These are phyloP conservation scores for Monosporascus sp. DNA, from an alignment of 2,329 filamentous ascomycete species.

Conservation along the genomic window DNA sequence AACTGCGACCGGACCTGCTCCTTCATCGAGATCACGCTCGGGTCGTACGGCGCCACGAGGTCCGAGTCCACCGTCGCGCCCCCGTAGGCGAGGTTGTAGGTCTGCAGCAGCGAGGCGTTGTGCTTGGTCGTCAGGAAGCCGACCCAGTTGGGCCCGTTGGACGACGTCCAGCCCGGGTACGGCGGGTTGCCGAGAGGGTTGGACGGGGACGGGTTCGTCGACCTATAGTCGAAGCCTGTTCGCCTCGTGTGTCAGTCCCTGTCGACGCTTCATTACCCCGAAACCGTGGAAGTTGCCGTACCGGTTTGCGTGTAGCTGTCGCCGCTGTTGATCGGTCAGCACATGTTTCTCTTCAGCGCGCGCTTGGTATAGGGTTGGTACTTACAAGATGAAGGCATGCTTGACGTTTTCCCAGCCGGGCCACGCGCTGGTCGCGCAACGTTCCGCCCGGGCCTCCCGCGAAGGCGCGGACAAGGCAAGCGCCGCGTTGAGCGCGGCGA, in stretches of 20 bases:
- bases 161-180: constrained; percentile 45
- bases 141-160: constrained; percentile 48
- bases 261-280: no score
- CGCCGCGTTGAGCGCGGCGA: background rate
- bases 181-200: constrained; percentile 60
- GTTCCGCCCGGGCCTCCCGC: background rate
- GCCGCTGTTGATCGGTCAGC: constrained; percentile 17
- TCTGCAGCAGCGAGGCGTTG: constrained; percentile 40
- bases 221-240: constrained; percentile 47
- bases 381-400: constrained; percentile 38
- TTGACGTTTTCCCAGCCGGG: constrained; percentile 32
- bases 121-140: constrained; percentile 42
- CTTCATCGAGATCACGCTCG: constrained; percentile 42
- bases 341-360: no score
- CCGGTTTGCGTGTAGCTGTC: constrained; percentile 30
- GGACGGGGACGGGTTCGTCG: constrained; percentile 42
- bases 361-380: background rate
- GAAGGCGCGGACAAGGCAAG: background rate
- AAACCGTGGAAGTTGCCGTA: background rate
- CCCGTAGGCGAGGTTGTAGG: constrained; percentile 50
- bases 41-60: constrained; percentile 45
- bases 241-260: background rate
- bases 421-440: constrained; percentile 19
- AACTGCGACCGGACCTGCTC: constrained; percentile 44
- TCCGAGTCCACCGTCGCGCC: constrained; percentile 48